Conservation (phyloP, 768 basidiomycete genomes). For the Podaxis sp. region DNA sequence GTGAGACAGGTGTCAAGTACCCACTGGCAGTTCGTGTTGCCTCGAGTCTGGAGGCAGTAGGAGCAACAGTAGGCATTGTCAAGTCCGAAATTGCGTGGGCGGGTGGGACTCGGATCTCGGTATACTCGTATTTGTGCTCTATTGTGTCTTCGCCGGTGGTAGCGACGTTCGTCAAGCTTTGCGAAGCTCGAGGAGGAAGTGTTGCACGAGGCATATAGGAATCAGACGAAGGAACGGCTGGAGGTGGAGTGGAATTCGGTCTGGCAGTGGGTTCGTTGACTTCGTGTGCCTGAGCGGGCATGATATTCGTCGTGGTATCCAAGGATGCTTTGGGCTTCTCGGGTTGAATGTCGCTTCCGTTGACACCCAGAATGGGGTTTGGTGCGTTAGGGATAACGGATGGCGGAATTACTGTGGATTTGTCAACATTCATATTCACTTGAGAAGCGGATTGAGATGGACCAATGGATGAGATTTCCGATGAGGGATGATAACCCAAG, state of each 20-base stretch:
- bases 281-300: background rate
- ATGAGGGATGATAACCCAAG: background rate
- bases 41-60: background rate
- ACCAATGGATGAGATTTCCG: slow-evolving; percentile 12
- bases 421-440: slow-evolving; percentile 7
- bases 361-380: slow-evolving; percentile 9
- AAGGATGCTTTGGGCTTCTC: background rate
- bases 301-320: background rate
- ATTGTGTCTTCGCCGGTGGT: background rate
- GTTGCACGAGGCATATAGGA: background rate
- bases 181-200: background rate
- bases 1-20: slow-evolving; percentile 14
- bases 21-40: slow-evolving; percentile 10
- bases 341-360: slow-evolving; percentile 12
- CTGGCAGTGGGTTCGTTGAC: background rate
- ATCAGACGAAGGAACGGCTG: background rate
- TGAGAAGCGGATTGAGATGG: slow-evolving; percentile 16
- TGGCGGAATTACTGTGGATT: background rate
- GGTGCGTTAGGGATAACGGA: slow-evolving; percentile 14
- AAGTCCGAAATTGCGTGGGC: slow-evolving; percentile 11
- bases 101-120: slow-evolving; percentile 2
- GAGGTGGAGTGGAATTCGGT: background rate
- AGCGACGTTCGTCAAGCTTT: background rate
- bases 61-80: slow-evolving; percentile 5
- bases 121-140: background rate